Conservation (phyloP, 805 yeast species). For the Torulaspora microellipsoides region DNA sequence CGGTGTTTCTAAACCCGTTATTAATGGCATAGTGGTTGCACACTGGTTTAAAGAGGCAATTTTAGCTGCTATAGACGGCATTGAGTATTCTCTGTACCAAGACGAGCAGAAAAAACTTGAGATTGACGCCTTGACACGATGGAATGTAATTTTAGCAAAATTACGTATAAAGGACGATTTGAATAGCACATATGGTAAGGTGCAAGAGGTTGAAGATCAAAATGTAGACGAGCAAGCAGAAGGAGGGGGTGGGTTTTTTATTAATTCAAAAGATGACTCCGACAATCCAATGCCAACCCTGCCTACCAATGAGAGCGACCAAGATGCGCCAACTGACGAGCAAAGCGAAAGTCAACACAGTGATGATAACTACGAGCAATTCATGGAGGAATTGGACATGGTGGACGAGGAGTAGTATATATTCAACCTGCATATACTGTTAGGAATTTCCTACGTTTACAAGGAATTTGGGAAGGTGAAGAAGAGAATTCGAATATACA, state of each 20-base stretch:
- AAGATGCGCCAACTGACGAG: neutral
- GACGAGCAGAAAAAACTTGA: constrained; percentile 43
- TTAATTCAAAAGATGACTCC: constrained; percentile 10
- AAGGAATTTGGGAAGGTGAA: too few relatives aligned
- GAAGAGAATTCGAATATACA: too few relatives aligned
- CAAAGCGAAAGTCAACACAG: neutral
- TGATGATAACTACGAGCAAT: constrained; percentile 32
- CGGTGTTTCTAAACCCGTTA: constrained; percentile 52
- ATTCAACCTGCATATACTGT: too few relatives aligned
- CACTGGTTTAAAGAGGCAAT: constrained; percentile 42
- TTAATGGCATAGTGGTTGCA: constrained; percentile 75
- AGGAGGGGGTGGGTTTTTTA: constrained; percentile 16
- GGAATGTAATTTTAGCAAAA: constrained; percentile 35
- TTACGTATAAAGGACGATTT: constrained; percentile 36
- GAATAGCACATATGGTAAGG: constrained; percentile 43
- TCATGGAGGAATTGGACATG: constrained; percentile 29
- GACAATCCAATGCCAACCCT: constrained; percentile 1
- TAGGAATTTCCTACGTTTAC: too few relatives aligned
- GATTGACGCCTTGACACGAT: constrained; percentile 41
- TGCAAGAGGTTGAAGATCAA: constrained; percentile 16
- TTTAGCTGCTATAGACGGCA: constrained; percentile 27
- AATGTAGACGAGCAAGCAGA: neutral
- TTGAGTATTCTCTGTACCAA: constrained; percentile 29
- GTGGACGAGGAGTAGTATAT: constrained; percentile 8
- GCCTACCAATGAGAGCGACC: neutral